Conservation (phyloP, 805 yeast genomes). For the Candida berthetii region DNA sequence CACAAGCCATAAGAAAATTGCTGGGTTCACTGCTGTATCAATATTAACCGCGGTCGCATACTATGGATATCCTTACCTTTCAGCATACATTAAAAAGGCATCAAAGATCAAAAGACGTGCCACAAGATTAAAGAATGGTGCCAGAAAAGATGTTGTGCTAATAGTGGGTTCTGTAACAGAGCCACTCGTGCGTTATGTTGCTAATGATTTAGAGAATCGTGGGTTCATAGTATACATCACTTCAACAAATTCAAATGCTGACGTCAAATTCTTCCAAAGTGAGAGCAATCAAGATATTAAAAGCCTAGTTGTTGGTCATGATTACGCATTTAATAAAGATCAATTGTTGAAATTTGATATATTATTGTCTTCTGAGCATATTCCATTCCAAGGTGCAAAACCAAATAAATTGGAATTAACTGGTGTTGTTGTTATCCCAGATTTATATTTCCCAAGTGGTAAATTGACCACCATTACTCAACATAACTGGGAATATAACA, state of each 20-base stretch:
- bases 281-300: conserved; percentile 67
- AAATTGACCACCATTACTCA: conserved; percentile 53
- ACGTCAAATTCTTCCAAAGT: conserved; percentile 38
- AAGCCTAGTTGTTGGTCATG: conserved; percentile 48
- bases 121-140: conserved; percentile 57
- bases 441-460: conserved; percentile 59
- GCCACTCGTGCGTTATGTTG: conserved; percentile 62
- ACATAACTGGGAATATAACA: conserved; percentile 42
- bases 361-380: conserved; percentile 45
- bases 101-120: conserved; percentile 42
- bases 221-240: conserved; percentile 82
- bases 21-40: no score
- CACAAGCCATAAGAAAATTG: no score
- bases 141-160: conserved; percentile 68
- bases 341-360: conserved; percentile 45
- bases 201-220: conserved; percentile 67
- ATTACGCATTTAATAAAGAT: conserved; percentile 31
- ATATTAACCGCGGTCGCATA: no score
- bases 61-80: no score
- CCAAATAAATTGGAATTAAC: conserved; percentile 50
- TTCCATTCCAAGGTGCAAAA: conserved; percentile 52
- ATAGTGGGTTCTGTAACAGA: conserved; percentile 75
- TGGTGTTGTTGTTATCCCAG: conserved; percentile 70
- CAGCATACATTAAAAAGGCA: no score
- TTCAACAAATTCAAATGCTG: conserved; percentile 26